A percentile compares a stretch with the other conserved stretches of the same genome.
These are phyloP conservation scores for Myxozyma mucilagina DNA, from an alignment of 805 yeast species.

Conservation along the genomic window DNA sequence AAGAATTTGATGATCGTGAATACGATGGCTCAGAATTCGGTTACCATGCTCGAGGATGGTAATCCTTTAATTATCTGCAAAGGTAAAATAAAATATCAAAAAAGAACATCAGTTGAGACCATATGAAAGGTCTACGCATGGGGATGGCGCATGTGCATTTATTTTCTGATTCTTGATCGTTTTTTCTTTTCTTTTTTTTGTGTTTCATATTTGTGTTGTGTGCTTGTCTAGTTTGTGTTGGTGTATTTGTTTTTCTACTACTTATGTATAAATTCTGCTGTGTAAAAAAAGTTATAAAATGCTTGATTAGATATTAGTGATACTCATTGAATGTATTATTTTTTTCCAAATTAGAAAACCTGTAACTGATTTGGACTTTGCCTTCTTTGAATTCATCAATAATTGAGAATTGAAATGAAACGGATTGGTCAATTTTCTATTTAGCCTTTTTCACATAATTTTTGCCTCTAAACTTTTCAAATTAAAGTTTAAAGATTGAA, in stretches of 20 bases:
- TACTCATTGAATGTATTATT: too few relatives aligned
- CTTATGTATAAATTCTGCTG: too few relatives aligned
- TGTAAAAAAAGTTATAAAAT: too few relatives aligned
- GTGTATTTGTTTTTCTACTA: background rate
- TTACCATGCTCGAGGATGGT: constrained; percentile 35
- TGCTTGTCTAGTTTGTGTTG: background rate
- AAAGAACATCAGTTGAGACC: background rate
- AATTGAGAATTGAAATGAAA: too few relatives aligned
- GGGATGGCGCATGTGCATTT: background rate
- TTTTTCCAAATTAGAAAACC: too few relatives aligned
- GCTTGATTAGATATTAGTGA: too few relatives aligned
- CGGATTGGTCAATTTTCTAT: too few relatives aligned
- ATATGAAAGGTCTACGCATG: background rate
- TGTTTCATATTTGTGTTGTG: background rate
- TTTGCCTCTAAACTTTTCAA: too few relatives aligned
- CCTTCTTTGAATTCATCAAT: too few relatives aligned
- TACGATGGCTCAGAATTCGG: constrained; percentile 30
- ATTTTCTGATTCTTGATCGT: background rate
- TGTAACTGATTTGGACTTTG: too few relatives aligned
- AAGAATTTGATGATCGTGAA: background rate
- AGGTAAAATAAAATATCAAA: background rate
- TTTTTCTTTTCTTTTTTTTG: background rate
- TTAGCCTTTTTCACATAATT: too few relatives aligned
- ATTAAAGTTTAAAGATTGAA: too few relatives aligned
- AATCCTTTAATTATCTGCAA: background rate